Conservation (phyloP, 352 stramenopile species). For the Globisporangium polare region DNA sequence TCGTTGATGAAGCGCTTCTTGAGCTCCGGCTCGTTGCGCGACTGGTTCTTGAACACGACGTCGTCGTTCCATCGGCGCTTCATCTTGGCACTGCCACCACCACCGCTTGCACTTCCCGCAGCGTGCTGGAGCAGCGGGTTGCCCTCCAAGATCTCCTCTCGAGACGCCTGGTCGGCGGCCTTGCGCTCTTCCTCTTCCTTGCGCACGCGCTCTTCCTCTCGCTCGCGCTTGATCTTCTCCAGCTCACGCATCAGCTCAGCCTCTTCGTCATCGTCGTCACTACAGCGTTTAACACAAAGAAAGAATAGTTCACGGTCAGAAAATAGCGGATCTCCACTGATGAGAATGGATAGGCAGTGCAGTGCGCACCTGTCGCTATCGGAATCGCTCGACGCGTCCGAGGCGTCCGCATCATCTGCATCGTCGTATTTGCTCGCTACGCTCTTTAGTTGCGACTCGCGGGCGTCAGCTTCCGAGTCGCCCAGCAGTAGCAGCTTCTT, state of each 20-base stretch:
- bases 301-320: not conserved
- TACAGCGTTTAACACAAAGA: conserved; percentile 5
- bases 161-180: conserved; percentile 70
- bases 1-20: conserved; percentile 99
- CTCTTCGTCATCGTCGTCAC: conserved; percentile 96
- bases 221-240: conserved; percentile 97
- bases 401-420: conserved; percentile 79
- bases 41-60: conserved; percentile 99
- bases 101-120: conserved; percentile 12
- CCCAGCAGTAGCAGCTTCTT: conserved; percentile 80
- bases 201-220: conserved; percentile 89
- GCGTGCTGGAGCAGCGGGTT: conserved; percentile 87
- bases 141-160: conserved; percentile 91
- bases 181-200: conserved; percentile 88
- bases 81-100: conserved; percentile 56
- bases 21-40: conserved; percentile 91
- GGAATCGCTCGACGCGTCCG: conserved; percentile 59
- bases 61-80: conserved; percentile 99
- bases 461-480: conserved; percentile 64
- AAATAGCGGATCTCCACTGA: too few relatives aligned
- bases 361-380: conserved; percentile 73
- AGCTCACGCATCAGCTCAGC: conserved; percentile 96
- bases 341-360: too few relatives aligned
- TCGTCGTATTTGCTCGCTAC: conserved; percentile 90
- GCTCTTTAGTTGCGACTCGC: conserved; percentile 84